A percentile compares a stretch with the other conserved stretches of the same genome.
These are phyloP conservation scores for Paramyrothecium sp. DNA, from an alignment of 2,329 filamentous ascomycete genomes.

Conservation along the genomic window DNA sequence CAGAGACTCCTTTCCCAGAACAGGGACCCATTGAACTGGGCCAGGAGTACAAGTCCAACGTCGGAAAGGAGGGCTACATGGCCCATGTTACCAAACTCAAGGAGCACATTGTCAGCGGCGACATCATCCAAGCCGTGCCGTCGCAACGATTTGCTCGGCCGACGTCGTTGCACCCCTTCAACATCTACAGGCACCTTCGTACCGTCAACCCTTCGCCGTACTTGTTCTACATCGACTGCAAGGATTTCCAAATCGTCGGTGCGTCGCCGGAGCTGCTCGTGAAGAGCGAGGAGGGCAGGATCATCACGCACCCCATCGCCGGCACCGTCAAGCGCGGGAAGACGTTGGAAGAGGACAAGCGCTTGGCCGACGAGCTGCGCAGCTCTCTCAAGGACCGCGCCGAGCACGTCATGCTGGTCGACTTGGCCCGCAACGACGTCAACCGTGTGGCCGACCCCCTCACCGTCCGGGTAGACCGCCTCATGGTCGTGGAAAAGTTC, in stretches of 20 bases:
- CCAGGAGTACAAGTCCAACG: conserved; percentile 86
- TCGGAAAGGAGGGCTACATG: conserved; percentile 86
- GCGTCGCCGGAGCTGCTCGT: conserved; percentile 93
- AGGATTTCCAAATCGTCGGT: conserved; percentile 90
- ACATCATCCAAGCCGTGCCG: conserved; percentile 97
- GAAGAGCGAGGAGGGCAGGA: conserved; percentile 80
- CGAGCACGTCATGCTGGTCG: conserved; percentile 97
- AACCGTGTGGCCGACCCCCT: conserved; percentile 92
- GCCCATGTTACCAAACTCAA: conserved; percentile 83
- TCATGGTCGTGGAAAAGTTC: conserved; percentile 95
- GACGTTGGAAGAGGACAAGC: conserved; percentile 77
- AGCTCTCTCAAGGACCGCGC: conserved; percentile 86
- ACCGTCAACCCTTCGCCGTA: conserved; percentile 98
- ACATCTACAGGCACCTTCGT: conserved; percentile 92
- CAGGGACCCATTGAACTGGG: conserved; percentile 72
- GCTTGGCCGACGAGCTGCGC: conserved; percentile 73
- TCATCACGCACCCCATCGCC: conserved; percentile 96
- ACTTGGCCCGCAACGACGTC: conserved; percentile 92
- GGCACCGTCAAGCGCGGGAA: conserved; percentile 89
- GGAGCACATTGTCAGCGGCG: conserved; percentile 84
- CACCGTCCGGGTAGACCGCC: conserved; percentile 83
- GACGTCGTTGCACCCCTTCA: conserved; percentile 92
- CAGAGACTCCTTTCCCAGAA: conserved; percentile 73
- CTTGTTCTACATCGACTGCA: conserved; percentile 92
- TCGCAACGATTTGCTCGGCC: conserved; percentile 90